These are phyloP conservation scores for Platanthera guangdongensis DNA, from an alignment of 106 monocot species.

Conservation along the genomic window DNA sequence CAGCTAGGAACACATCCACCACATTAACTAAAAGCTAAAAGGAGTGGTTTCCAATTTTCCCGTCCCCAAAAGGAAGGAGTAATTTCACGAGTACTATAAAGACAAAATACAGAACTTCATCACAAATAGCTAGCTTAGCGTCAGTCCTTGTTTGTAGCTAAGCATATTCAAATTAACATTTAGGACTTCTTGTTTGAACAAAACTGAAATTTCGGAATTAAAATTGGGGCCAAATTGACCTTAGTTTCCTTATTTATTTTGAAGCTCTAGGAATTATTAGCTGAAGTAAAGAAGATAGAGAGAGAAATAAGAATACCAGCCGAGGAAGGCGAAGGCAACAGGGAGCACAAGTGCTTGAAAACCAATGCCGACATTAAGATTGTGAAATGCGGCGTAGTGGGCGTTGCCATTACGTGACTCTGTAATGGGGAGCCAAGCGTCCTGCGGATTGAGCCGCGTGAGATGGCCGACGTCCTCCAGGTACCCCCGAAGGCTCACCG, in stretches of 20 bases:
- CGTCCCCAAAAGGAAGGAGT: neutral
- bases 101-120: too few relatives aligned
- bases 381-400: constrained; percentile 91
- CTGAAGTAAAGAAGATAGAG: neutral
- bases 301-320: constrained; percentile 37
- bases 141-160: too few relatives aligned
- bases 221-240: too few relatives aligned
- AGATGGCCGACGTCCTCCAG: constrained; percentile 95
- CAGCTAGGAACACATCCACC: neutral
- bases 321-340: constrained; percentile 81
- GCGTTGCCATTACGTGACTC: constrained; percentile 89
- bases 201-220: too few relatives aligned
- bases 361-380: constrained; percentile 84
- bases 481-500: constrained; percentile 74
- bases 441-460: constrained; percentile 90
- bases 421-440: constrained; percentile 94
- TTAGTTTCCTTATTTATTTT: too few relatives aligned
- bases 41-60: neutral
- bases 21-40: neutral
- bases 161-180: too few relatives aligned
- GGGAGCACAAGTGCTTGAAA: constrained; percentile 94
- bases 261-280: too few relatives aligned
- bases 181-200: too few relatives aligned
- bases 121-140: too few relatives aligned
- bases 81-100: neutral